These are phyloP conservation scores for Xylaria flabelliformis DNA, from an alignment of 495 filamentous ascomycete genomes.

Conservation along the genomic window DNA sequence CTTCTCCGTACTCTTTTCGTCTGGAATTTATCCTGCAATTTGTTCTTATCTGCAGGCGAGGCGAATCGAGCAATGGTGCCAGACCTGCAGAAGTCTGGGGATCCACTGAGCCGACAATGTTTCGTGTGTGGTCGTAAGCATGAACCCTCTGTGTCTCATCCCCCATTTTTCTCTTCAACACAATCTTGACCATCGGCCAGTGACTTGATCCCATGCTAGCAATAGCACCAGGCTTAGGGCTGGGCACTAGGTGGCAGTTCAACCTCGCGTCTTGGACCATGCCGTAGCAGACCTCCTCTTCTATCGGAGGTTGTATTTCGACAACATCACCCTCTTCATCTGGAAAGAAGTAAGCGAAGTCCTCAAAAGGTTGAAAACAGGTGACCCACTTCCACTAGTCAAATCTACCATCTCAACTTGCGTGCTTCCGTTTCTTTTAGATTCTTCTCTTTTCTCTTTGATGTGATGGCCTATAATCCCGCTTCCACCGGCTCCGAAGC, in stretches of 20 bases:
- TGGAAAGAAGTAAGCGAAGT: constrained; percentile 27
- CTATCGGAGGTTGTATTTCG: constrained; percentile 47
- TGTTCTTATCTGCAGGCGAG: constrained; percentile 64
- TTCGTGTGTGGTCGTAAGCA: constrained; percentile 71
- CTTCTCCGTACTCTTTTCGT: constrained; percentile 61
- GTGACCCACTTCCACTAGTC: constrained; percentile 58
- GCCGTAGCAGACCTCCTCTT: constrained; percentile 84
- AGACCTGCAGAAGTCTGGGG: constrained; percentile 69
- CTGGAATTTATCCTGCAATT: constrained; percentile 70
- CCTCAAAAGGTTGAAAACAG: background rate
- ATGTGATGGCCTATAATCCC: constrained; percentile 69
- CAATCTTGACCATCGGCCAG: constrained; percentile 78
- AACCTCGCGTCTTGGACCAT: constrained; percentile 73
- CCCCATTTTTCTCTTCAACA: constrained; percentile 62
- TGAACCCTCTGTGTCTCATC: constrained; percentile 64
- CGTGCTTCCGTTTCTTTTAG: constrained; percentile 42
- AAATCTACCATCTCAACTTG: constrained; percentile 66
- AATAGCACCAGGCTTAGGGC: constrained; percentile 64
- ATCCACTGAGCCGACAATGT: constrained; percentile 78
- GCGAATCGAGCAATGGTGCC: constrained; percentile 70
- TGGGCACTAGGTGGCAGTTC: constrained; percentile 70
- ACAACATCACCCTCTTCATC: constrained; percentile 62
- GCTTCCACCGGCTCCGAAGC: constrained; percentile 54
- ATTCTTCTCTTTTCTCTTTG: constrained; percentile 59
- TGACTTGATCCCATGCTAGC: constrained; percentile 53